Evolutionary conservation across 2,329 filamentous ascomycete species (phyloP), one percentile per base, ranked within the genome.

Genomic region (Stemphylium lycopersici): DNA sequence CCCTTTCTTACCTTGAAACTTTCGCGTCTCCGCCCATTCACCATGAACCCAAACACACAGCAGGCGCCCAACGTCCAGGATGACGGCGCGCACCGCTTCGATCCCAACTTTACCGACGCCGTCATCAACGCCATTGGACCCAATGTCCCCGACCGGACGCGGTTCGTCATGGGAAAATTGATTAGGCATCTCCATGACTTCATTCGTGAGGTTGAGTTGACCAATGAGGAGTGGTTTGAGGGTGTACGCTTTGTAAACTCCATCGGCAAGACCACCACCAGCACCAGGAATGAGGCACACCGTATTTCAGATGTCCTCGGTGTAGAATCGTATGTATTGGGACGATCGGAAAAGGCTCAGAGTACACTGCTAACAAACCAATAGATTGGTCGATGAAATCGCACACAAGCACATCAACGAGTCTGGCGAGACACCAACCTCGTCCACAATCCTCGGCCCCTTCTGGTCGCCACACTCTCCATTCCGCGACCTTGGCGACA

Each of bases 141-240:
- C 66, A 86, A 89, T 66, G 85, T 86, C 11, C 79, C 82, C 47
- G 84, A 88, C 53, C 82, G 90, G 56, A 83, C 86, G 66, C 83
- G 87, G 55, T 79, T 84, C 61, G 80, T 92, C 66, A 78, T 92
- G 67, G 75, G 80, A 56, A 80, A 83, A 24, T 76, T 91, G 65
- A 87, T 91, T 75, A 80, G 78, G 43, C 89, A 92, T 78, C 80
- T 93, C 54, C 90, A 93, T 79, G 88, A 91, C 77, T 92, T 92
- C 73, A 84, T 86, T 52, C 86, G 90, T 53, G 90, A 93, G 70
- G 84, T 90, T 61, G 88, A 92, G 77, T 84, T 93, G 46, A 91
- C 86, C 15, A 81, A 85, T 29, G 89, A 90, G 49, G 90, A 93
- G 77, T 92, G 89, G 89, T 84, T 91, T 76, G 76, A 84, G 6